Conservation (phyloP, 768 basidiomycete genomes). For the Russula sp. region DNA sequence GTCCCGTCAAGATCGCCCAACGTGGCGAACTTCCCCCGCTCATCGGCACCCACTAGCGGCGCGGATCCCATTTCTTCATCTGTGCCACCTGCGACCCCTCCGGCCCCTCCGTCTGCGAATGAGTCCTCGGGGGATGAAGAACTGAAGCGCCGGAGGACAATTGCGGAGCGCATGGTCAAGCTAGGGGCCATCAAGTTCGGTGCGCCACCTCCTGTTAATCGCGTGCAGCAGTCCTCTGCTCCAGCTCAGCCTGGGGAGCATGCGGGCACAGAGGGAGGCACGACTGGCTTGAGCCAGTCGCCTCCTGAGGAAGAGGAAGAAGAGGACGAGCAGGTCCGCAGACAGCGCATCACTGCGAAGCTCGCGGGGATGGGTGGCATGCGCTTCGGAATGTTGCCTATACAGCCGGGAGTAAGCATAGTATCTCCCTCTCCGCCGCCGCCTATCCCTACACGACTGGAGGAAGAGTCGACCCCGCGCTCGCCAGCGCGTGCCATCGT, state of each 20-base stretch:
- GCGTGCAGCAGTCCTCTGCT: constrained; percentile 32
- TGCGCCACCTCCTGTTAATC: constrained; percentile 44
- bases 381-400: constrained; percentile 49
- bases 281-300: constrained; percentile 23
- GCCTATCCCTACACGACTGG: not conserved
- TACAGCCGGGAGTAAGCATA: constrained; percentile 7
- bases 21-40: not conserved
- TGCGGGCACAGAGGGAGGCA: constrained; percentile 17
- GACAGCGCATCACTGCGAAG: constrained; percentile 46
- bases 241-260: constrained; percentile 25
- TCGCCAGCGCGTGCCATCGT: constrained; percentile 26
- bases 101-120: not conserved
- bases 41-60: not conserved
- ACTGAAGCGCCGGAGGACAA: constrained; percentile 49
- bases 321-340: constrained; percentile 54
- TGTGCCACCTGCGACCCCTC: constrained; percentile 1
- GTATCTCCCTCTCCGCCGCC: constrained; percentile 20
- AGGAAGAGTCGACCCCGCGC: constrained; percentile 25
- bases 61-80: constrained; percentile 6
- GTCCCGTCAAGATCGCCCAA: constrained; percentile 36
- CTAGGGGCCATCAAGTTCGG: constrained; percentile 83
- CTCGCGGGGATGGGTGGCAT: constrained; percentile 51
- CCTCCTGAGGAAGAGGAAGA: constrained; percentile 36
- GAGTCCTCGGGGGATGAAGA: constrained; percentile 42
- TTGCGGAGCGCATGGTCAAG: constrained; percentile 93